phyloP scores from a whole-genome alignment of 805 yeast genomes.

The Kazachstania bromeliacearum region DNA sequence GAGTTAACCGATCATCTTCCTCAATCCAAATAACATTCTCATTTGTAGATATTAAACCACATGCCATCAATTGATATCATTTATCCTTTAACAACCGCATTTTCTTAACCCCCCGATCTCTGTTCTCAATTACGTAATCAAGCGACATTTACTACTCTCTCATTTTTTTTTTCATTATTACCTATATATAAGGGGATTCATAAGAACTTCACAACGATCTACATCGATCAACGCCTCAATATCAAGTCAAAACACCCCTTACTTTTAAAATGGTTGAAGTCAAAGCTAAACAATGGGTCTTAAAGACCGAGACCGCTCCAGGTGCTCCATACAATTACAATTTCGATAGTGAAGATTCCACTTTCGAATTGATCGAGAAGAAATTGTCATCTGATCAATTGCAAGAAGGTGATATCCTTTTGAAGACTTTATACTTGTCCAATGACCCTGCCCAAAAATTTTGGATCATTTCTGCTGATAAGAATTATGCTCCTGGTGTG shows the following conservation, averaged over 20 bases:
- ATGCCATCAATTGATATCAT: too few relatives aligned
- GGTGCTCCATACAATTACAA: constrained; percentile 22
- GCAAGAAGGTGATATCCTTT: constrained; percentile 34
- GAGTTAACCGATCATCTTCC: too few relatives aligned
- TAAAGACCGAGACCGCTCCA: constrained; percentile 22
- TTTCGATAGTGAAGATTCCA: constrained; percentile 18
- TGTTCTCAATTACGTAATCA: neutral
- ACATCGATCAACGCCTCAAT: too few relatives aligned
- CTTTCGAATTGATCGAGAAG: constrained; percentile 22
- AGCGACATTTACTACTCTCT: neutral
- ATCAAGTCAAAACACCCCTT: neutral
- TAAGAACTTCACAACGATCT: neutral
- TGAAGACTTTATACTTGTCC: constrained; percentile 40
- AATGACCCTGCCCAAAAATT: constrained; percentile 57
- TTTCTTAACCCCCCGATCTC: neutral
- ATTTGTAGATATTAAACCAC: too few relatives aligned
- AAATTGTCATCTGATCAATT: constrained; percentile 19
- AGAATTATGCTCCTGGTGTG: constrained; percentile 25
- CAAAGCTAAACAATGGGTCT: constrained; percentile 26
- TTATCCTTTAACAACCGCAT: too few relatives aligned
- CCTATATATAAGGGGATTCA: neutral
- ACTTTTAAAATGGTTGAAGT: constrained; percentile 7
- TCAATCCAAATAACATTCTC: too few relatives aligned
- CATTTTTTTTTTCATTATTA: neutral
- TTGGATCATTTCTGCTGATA: constrained; percentile 36